Evolutionary conservation across 2,329 filamentous ascomycete genomes (phyloP).

Genomic region (Aphanocladium album): DNA sequence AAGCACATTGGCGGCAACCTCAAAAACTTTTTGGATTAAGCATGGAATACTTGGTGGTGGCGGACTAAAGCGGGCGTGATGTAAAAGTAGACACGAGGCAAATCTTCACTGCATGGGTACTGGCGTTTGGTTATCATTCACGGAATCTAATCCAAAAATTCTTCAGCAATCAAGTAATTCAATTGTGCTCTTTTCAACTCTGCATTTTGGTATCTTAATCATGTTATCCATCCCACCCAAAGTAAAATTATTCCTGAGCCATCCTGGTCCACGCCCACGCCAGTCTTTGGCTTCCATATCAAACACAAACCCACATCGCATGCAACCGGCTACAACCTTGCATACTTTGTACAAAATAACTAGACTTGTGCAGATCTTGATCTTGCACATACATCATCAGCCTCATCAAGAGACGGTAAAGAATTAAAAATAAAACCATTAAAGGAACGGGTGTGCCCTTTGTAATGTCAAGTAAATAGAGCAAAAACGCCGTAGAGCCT

Average conservation of each 20-base stretch:
- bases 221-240: background rate
- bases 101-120: background rate
- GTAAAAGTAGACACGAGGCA: background rate
- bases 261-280: background rate
- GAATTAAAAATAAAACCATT: background rate
- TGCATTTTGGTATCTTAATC: conserved; percentile 11
- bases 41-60: conserved; percentile 8
- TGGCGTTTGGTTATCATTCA: background rate
- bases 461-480: background rate
- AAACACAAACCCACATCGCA: too few species aligned
- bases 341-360: background rate
- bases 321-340: background rate
- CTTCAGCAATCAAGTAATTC: background rate
- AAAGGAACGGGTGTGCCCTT: background rate
- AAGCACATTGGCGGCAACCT: conserved; percentile 86
- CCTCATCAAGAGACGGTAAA: background rate
- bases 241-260: background rate
- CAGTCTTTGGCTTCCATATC: background rate
- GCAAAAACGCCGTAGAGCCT: background rate
- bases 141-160: background rate
- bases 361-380: background rate
- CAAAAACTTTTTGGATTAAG: conserved; percentile 70
- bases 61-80: background rate
- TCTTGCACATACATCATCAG: background rate
- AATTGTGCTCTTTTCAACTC: background rate